Base-by-base conservation (phyloP, 2,329 filamentous ascomycete species). In the Exophiala bonariae region DNA sequence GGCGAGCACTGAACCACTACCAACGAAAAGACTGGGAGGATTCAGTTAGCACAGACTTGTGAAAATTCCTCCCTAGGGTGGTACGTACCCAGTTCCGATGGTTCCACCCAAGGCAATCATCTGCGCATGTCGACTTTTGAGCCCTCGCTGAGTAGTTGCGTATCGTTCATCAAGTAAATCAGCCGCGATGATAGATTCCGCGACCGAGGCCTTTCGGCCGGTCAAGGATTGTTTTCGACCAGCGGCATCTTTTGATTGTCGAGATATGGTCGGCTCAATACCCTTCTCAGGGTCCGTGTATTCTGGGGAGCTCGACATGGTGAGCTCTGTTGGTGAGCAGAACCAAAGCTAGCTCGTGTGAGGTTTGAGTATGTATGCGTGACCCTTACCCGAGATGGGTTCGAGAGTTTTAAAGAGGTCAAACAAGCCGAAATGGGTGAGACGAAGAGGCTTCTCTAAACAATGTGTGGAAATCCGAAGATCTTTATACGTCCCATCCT, bases 51-150 rank as follows among this genome's bases (percentile, higher is more conserved):
- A 33, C 19, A 36, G 17, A 22, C 8, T 14, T 43, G 20, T 9
- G 4, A 23, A n/a, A n/a, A n/a, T n/a, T n/a, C n/a, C n/a, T n/a
- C n/a, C 23, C 11, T 11, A 26, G 23, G 23, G 11, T 20, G 47
- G 31, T 8, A 42, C 50, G 16, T 47, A 53, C 49, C 55, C 56
- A 28, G 56, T 59, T 35, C 56, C 56, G 30, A 59, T 54, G 13
- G 54, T 59, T 20, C 56, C 56, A 13, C 56, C 56, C 9, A 59
- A 48, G 3, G 56, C 56, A 33, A 59, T 68, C 56, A 69, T 64
- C 52, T 71, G 67, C 11, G 69, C 66, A 61, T 71, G 69, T 43
- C 69, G 66, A 28, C 61, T 70, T 47, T 69, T 69, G 31, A 73
- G 60, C 8, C 69, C 69, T 31, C 70, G 68, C 52, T 71, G 56